Base-by-base conservation (phyloP, 2,329 filamentous ascomycete species). In the Scytalidium lignicola region DNA sequence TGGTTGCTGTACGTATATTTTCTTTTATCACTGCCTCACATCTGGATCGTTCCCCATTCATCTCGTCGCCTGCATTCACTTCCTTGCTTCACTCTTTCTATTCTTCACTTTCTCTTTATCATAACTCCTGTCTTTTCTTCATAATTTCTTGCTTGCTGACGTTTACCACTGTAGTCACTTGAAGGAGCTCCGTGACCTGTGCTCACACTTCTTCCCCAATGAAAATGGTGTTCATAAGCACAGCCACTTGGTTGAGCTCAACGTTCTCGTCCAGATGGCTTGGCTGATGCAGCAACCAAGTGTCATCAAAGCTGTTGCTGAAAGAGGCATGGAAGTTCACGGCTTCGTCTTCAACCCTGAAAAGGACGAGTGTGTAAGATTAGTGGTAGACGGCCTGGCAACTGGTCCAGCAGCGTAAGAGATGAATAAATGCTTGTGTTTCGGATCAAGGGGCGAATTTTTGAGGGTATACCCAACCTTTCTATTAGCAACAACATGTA, bases 341-440 rank as follows among this genome's bases (percentile, higher is more conserved):
- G 83, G 80, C 7, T 69, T 83, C 51, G 74, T 86, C 2, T 85
- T 81, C 62, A 76, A 85, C 59, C 73, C 83, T 51, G 75, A 64
- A 3, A 74, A 65, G 20, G 79, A 79, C n/a, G 63, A 74, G 43
- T 66, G 83, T 58, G 70, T 75, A 48, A 70, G 80, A 37, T n/a
- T 37, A 37, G 32, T 37, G 4, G 32, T 37, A 4, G 32, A 37
- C 32, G 32, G 32, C 32, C 6, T 15, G 10, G 32, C 32, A 13
- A 37, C 32, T 37, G 32, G n/a, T 13, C 32, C n/a, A 7, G 7
- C 10, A 37, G 32, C 32, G 15, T 37, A 37, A 37, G n/a, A 17
- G n/a, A 4, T 17, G n/a, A n/a, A n/a, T n/a, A n/a, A n/a, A n/a
- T n/a, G n/a, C n/a, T n/a, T n/a, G n/a, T n/a, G n/a, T n/a, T n/a